A percentile compares a stretch with the other conserved stretches of the same genome.
Conservation (phyloP, 2,329 filamentous ascomycete species). For the Bipolaris victoriae region DNA sequence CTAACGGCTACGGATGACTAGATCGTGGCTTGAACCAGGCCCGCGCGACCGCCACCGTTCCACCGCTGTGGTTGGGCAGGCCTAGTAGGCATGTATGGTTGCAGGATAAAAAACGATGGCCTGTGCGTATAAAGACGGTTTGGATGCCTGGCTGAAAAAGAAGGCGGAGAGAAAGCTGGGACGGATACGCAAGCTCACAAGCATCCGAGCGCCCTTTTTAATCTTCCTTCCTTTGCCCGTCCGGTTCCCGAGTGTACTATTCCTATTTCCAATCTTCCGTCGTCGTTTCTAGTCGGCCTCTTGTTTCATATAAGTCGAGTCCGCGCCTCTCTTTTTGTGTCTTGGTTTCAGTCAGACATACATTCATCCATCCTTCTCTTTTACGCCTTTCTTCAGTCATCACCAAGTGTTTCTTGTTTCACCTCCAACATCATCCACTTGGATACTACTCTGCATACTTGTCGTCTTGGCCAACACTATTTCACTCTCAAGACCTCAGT, state of each 20-base stretch:
- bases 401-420: slow-evolving; percentile 17
- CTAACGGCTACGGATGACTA: slow-evolving; percentile 31
- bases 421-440: slow-evolving; percentile 2
- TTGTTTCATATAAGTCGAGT: slow-evolving; percentile 26
- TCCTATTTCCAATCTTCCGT: slow-evolving; percentile 14
- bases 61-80: slow-evolving; percentile 26
- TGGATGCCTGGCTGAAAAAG: slow-evolving; percentile 25
- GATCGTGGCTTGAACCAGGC: slow-evolving; percentile 22
- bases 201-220: slow-evolving; percentile 17
- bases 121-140: slow-evolving; percentile 42
- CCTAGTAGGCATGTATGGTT: slow-evolving; percentile 2
- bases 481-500: slow-evolving; percentile 10
- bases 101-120: slow-evolving; percentile 8
- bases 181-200: slow-evolving; percentile 20
- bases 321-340: slow-evolving; percentile 14
- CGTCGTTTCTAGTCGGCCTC: slow-evolving; percentile 7
- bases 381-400: slow-evolving; percentile 13
- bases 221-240: slow-evolving; percentile 5
- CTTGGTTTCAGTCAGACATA: slow-evolving; percentile 23
- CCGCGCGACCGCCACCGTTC: slow-evolving; percentile 16
- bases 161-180: slow-evolving; percentile 2
- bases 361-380: slow-evolving; percentile 15
- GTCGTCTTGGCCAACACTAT: slow-evolving; percentile 3
- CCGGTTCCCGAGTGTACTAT: slow-evolving; percentile 17
- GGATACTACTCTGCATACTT: too few species aligned